Evolutionary conservation across 768 basidiomycete genomes (phyloP).

Genomic region (Agaricus subrufescens): DNA sequence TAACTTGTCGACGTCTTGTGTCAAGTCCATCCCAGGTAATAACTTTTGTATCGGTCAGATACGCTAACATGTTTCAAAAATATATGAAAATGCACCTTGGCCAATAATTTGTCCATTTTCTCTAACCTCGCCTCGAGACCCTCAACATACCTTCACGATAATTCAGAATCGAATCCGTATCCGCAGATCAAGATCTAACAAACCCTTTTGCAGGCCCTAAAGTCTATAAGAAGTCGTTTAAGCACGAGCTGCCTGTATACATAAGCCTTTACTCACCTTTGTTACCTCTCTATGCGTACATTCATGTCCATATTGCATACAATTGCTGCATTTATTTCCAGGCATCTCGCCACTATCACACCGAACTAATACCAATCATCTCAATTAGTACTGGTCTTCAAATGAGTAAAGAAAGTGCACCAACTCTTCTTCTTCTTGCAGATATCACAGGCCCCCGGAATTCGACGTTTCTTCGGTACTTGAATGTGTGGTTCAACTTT

Average conservation of each 20-base stretch:
- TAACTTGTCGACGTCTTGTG: conserved; percentile 47
- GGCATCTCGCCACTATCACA: conserved; percentile 69
- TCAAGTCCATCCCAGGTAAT: conserved; percentile 60
- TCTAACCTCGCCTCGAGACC: conserved; percentile 56
- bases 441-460: conserved; percentile 67
- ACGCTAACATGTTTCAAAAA: neutral
- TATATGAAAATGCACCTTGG: conserved; percentile 33
- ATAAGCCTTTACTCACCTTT: conserved; percentile 41
- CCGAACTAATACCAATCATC: conserved; percentile 19
- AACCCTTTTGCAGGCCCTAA: conserved; percentile 64
- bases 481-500: neutral
- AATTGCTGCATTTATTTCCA: conserved; percentile 60
- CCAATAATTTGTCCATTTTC: conserved; percentile 60
- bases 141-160: conserved; percentile 51
- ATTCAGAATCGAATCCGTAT: no score
- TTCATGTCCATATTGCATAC: conserved; percentile 49
- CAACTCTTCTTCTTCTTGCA: conserved; percentile 72
- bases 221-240: conserved; percentile 24
- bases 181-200: neutral
- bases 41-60: conserved; percentile 10
- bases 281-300: conserved; percentile 69
- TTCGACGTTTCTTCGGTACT: conserved; percentile 45
- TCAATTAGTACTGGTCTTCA: conserved; percentile 6
- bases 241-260: neutral
- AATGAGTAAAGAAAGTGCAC: conserved; percentile 13